Conservation (phyloP, 225 moss, liverwort and hornwort species). For the Pleurozium schreberi region DNA sequence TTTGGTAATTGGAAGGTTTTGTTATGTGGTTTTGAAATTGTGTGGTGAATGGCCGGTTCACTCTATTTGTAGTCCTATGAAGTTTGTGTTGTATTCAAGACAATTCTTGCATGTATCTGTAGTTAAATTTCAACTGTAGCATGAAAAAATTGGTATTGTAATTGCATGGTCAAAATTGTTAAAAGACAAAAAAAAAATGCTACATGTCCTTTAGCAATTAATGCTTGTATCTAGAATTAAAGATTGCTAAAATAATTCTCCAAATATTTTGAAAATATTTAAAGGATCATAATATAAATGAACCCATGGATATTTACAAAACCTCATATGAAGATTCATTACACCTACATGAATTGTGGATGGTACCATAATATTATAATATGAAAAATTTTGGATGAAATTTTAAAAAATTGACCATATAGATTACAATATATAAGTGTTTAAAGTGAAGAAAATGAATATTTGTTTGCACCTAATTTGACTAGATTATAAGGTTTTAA, state of each 20-base stretch:
- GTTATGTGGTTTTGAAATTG: too few species aligned
- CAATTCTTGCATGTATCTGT: too few species aligned
- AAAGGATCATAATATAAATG: neutral
- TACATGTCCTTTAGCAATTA: accelerated
- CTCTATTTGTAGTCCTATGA: too few species aligned
- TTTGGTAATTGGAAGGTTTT: too few species aligned
- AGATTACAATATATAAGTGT: neutral
- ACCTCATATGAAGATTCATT: neutral
- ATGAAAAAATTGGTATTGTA: too few species aligned
- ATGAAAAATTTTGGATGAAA: too few species aligned
- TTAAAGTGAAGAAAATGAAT: accelerated
- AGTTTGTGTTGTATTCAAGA: too few species aligned
- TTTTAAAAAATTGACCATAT: accelerated
- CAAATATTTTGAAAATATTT: neutral
- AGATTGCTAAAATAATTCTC: neutral
- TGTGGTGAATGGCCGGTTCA: too few species aligned
- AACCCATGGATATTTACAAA: neutral
- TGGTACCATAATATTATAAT: neutral
- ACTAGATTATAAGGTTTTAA: neutral
- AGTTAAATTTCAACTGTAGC: too few species aligned
- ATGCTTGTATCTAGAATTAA: too few species aligned
- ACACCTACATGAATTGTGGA: neutral
- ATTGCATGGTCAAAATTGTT: neutral
- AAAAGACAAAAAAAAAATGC: neutral
- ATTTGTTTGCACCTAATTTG: neutral